Evolutionary conservation across 176 grass and related monocot genomes (phyloP).

Genomic region (Poa pratensis): DNA sequence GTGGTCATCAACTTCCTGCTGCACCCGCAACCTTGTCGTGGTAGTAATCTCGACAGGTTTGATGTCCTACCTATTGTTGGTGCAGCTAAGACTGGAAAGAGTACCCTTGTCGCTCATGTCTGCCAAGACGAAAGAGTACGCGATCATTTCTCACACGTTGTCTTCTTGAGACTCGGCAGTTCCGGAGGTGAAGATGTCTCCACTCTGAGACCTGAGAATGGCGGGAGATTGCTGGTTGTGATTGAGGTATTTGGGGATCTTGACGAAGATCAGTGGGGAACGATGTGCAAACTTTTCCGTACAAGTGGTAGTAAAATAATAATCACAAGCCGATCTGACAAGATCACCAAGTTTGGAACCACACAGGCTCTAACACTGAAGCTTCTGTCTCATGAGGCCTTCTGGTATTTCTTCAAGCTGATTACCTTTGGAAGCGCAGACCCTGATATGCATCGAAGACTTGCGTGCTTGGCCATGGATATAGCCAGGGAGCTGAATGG

Average conservation of each 20-base stretch:
- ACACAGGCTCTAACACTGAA: not conserved
- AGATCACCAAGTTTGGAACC: not conserved
- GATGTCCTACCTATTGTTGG: not conserved
- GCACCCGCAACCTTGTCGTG: not conserved
- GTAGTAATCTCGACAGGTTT: not conserved
- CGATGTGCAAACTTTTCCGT: not conserved
- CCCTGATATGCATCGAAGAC: not conserved
- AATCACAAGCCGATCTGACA: not conserved
- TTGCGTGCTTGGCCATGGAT: not conserved
- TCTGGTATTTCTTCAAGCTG: constrained; percentile 1
- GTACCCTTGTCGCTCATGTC: not conserved
- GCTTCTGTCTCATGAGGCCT: not conserved
- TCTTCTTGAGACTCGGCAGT: not conserved
- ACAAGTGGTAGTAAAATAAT: not conserved
- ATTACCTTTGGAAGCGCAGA: not conserved
- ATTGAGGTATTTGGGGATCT: not conserved
- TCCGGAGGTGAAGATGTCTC: not conserved
- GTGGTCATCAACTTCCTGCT: not conserved
- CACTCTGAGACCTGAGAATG: not conserved
- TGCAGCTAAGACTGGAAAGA: not conserved
- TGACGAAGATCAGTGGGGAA: not conserved
- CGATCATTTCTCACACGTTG: not conserved
- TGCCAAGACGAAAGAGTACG: not conserved
- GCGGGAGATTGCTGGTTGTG: not conserved
- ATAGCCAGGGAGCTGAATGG: not conserved